These are phyloP conservation scores for Lathyrus oleraceus DNA, from an alignment of 306 rosid species.

Conservation along the genomic window DNA sequence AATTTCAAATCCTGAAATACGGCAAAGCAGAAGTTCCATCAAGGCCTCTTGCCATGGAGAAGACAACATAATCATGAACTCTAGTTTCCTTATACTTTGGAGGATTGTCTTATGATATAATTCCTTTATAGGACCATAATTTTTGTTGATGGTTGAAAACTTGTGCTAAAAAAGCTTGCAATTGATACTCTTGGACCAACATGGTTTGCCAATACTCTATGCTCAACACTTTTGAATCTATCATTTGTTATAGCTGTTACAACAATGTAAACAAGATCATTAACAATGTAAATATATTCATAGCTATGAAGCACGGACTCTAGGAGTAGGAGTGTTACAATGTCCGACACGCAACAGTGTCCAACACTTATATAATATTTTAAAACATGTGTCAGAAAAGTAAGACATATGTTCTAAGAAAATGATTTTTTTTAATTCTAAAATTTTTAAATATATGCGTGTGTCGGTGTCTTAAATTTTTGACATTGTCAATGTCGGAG, in stretches of 20 bases:
- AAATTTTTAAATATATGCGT: too few species aligned
- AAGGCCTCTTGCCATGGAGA: conserved; percentile 1
- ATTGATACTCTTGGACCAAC: conserved; percentile 48
- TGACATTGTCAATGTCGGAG: too few species aligned
- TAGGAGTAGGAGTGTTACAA: too few species aligned
- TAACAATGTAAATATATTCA: not conserved
- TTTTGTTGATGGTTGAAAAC: not conserved
- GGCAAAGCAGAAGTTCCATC: conserved; percentile 27
- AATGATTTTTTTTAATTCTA: too few species aligned
- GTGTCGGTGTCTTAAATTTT: too few species aligned
- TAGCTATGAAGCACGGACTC: too few species aligned
- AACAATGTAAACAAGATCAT: not conserved
- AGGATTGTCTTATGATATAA: conserved; percentile 43
- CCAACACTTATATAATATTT: too few species aligned
- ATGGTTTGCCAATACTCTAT: conserved; percentile 42
- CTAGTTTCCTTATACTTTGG: conserved; percentile 38
- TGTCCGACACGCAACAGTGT: too few species aligned
- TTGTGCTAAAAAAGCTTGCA: conserved; percentile 44
- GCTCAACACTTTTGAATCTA: conserved; percentile 48
- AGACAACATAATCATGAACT: conserved; percentile 3
- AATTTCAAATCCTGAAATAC: conserved; percentile 40
- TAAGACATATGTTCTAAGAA: too few species aligned
- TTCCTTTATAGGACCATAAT: conserved; percentile 49
- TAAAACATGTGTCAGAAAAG: too few species aligned
- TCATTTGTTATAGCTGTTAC: conserved; percentile 51